phyloP scores from a whole-genome alignment of 352 stramenopile species.

The Thalassiosira exigua region DNA sequence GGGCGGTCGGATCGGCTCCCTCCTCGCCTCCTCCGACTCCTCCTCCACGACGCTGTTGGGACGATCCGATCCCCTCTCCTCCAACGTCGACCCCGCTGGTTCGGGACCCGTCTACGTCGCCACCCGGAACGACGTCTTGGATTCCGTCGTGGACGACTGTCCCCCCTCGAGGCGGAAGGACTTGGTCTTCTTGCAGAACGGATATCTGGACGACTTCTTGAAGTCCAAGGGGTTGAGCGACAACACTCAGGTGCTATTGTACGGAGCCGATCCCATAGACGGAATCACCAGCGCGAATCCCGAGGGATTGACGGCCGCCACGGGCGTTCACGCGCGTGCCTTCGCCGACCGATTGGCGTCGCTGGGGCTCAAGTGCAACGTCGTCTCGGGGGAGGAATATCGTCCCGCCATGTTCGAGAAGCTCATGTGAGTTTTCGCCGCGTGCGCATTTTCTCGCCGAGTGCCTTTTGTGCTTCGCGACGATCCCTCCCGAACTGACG shows the following conservation, averaged over 20 bases:
- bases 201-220: conserved; percentile 85
- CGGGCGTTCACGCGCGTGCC: conserved; percentile 81
- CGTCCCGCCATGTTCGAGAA: conserved; percentile 87
- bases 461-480: conserved; percentile 9
- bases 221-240: conserved; percentile 71
- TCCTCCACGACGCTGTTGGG: conserved; percentile 56
- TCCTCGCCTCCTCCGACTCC: conserved; percentile 41
- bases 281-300: conserved; percentile 86
- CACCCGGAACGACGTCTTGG: conserved; percentile 86
- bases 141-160: conserved; percentile 79
- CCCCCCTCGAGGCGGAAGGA: conserved; percentile 79
- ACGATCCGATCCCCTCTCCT: conserved; percentile 60
- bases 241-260: conserved; percentile 87
- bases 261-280: conserved; percentile 85
- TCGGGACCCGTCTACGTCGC: conserved; percentile 75
- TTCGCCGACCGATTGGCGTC: conserved; percentile 79
- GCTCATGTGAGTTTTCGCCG: conserved; percentile 74
- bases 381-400: conserved; percentile 76
- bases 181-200: conserved; percentile 89
- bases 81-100: conserved; percentile 56
- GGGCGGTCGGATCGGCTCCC: conserved; percentile 68
- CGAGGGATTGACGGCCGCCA: conserved; percentile 85
- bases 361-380: conserved; percentile 84
- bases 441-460: background rate
- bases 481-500: too few species aligned